These are phyloP conservation scores for Styphnolobium japonicum DNA, from an alignment of 306 rosid species.

Conservation along the genomic window DNA sequence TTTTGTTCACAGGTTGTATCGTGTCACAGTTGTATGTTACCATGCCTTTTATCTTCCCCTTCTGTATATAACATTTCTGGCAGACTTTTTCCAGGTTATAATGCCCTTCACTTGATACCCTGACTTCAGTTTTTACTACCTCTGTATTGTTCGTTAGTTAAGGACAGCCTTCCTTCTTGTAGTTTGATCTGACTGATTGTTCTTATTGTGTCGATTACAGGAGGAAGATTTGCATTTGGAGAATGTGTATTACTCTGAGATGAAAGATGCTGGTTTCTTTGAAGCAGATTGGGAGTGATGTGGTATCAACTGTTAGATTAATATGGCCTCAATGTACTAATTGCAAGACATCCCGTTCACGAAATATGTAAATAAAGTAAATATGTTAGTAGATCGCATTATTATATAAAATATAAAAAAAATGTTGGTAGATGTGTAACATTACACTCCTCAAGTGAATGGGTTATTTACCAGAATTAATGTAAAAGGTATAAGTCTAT, in stretches of 20 bases:
- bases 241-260: slow-evolving; percentile 85
- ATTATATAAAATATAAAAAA: background rate
- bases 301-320: slow-evolving; percentile 1
- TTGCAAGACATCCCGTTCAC: background rate
- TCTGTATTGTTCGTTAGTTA: background rate
- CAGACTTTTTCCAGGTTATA: slow-evolving; percentile 83
- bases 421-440: background rate
- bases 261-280: slow-evolving; percentile 97
- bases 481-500: background rate
- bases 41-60: slow-evolving; percentile 91
- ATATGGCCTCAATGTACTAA: slow-evolving; percentile 17
- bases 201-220: slow-evolving; percentile 36
- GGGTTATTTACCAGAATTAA: background rate
- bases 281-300: slow-evolving; percentile 82
- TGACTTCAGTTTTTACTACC: background rate
- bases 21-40: slow-evolving; percentile 65
- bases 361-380: slow-evolving; percentile 42
- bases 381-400: slow-evolving; percentile 24
- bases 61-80: slow-evolving; percentile 74
- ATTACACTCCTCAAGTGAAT: background rate
- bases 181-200: background rate
- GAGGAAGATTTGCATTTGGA: slow-evolving; percentile 85
- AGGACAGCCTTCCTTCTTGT: background rate
- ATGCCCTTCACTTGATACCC: background rate
- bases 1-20: slow-evolving; percentile 64